Base-by-base conservation (phyloP, 768 basidiomycete species). In the Cystofilobasidium bisporidii region DNA sequence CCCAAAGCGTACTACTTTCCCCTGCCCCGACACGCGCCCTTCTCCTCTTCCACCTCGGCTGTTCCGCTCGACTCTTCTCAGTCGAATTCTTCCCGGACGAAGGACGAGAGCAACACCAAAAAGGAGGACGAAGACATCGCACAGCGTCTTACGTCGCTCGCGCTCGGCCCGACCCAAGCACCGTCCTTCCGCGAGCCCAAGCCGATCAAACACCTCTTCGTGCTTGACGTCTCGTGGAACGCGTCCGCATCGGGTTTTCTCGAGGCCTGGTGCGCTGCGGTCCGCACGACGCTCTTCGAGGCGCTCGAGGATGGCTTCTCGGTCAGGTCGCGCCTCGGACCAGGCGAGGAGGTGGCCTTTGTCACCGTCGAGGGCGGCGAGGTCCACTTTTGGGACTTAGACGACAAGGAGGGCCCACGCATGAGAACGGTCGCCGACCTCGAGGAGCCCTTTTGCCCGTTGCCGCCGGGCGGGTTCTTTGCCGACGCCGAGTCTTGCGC, bases 341-440 rank as follows among this genome's bases (percentile, higher is more conserved):
- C 48, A 18, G 75, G 73, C 17, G 71, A 71, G 8, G 79, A 71
- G 62, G 74, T 97, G n/a, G 87, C 85, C 2, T 85, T 99, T 70
- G 67, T 97, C 30, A 89, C 91, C 0, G 96, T 86, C 73, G 91
- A 94, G 74, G 75, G 79, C 58, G 80, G 83, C 1, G 53, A 56
- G 18, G 77, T 98, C 36, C 89, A 96, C 72, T 93, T 96, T 75
- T 90, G 91, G 77, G 85, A 93, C 74, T 80, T 98, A 69, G 85
- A 87, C 74, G 94, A 32, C 80, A 69, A 71, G 78, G 70, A 3
- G 4, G 22, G 28, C 14, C 53, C 53, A 14, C 28, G 28, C 15
- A 28, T 56, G 53, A 28, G 17, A 11, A 32, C 53, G 9, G 53
- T 56, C 10, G 4, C 53, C 53, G 53, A 56, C 53, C 53, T 56